Evolutionary conservation across 495 filamentous ascomycete genomes (phyloP), one percentile per base, ranked within the genome.

Genomic region (Talaromyces wortmannii): DNA sequence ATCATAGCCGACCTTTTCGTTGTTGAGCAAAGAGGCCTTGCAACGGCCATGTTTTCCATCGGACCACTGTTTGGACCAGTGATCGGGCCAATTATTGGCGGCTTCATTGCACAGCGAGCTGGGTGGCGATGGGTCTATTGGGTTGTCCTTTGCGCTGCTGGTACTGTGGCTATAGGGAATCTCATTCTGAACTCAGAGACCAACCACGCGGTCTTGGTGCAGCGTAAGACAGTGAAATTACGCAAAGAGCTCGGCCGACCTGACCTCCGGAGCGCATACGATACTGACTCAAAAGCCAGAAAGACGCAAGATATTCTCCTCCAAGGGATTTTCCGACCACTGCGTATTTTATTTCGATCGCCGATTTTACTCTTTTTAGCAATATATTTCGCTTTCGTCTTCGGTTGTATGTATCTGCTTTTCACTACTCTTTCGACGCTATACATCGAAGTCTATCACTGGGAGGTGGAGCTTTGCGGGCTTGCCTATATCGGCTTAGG

Each of bases 41-140:
- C 76, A 30, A 65, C 59, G 36, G 54, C 67, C 0, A 15, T 64
- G 4, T 67, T 46, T 40, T 33, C 55, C 12, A 45, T 59, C 60
- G 77, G 40, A 58, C 72, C 17, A 53, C 70, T 53, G 61, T 70
- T 80, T 30, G 79, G 73, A 15, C 80, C 80, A 6, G 68, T 80
- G 5, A 59, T 81, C 17, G 79, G 76, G 0, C 76, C 76, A 7
- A 67, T 79, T n/a, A 64, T 61, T 36, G 75, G 80, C 2, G 76
- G 78, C 0, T 82, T 79, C 55, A 59, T 83, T 16, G 69, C 73
- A 0, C 61, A 80, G 46, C 61, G 69, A 4, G 68, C 70, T 6
- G 78, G 78, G 15, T 83, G 78, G 80, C 65, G 79, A 45, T 84
- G 78, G 76, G 70, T 80, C 44, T 79, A 76, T 49, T 83, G 81